Conservation (phyloP, 2,329 filamentous ascomycete species). For the Clarireedia homoeocarpa region DNA sequence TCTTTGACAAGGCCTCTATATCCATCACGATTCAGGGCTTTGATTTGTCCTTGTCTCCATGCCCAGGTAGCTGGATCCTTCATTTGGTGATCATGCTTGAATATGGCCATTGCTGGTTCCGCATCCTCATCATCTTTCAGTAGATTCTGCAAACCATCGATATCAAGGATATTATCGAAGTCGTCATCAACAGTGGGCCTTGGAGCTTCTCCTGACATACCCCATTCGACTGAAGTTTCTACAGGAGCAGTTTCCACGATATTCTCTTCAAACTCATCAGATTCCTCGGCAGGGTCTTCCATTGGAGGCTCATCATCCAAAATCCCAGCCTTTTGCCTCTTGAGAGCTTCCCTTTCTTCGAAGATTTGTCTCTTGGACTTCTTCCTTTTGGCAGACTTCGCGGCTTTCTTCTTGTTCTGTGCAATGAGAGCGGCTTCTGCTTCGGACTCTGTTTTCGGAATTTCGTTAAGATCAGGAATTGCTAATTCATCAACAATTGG, state of each 20-base stretch:
- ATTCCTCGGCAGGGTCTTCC: slow-evolving; percentile 26
- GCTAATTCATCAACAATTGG: slow-evolving; percentile 40
- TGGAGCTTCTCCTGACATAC: slow-evolving; percentile 49
- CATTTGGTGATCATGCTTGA: slow-evolving; percentile 40
- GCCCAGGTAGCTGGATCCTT: slow-evolving; percentile 56
- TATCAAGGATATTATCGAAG: slow-evolving; percentile 53
- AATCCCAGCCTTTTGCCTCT: slow-evolving; percentile 41
- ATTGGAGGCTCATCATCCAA: slow-evolving; percentile 36
- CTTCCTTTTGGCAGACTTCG: slow-evolving; percentile 53
- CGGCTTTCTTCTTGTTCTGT: slow-evolving; percentile 48
- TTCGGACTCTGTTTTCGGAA: slow-evolving; percentile 42
- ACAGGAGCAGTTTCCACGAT: slow-evolving; percentile 31
- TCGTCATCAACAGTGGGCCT: slow-evolving; percentile 60
- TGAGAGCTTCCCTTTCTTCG: slow-evolving; percentile 57
- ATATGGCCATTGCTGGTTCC: slow-evolving; percentile 43
- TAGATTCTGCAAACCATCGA: slow-evolving; percentile 62
- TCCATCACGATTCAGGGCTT: slow-evolving; percentile 55
- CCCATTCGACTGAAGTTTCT: slow-evolving; percentile 46
- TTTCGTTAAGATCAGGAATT: slow-evolving; percentile 41
- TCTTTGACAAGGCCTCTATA: slow-evolving; percentile 36
- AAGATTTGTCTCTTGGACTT: slow-evolving; percentile 73
- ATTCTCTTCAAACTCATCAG: slow-evolving; percentile 28
- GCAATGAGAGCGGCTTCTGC: slow-evolving; percentile 35
- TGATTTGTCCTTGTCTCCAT: slow-evolving; percentile 66
- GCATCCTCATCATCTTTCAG: slow-evolving; percentile 65